Evolutionary conservation across 139 green algal genomes (phyloP), one percentile per base, ranked within the genome.

Genomic region (Asterochloris erici): DNA sequence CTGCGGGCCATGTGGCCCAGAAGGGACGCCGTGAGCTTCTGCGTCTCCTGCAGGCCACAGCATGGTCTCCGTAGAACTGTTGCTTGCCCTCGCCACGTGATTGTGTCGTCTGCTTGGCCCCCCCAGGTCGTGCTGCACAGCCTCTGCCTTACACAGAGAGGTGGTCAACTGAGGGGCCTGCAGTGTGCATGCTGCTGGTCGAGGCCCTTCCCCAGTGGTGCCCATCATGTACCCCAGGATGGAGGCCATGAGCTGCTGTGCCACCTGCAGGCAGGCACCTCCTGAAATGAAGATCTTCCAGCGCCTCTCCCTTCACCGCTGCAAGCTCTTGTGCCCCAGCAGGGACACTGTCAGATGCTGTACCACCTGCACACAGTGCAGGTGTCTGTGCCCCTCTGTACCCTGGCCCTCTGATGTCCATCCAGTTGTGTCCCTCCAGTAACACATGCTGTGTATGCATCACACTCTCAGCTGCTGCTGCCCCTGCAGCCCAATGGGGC

Each of bases 241-340:
- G 38, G 38, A 54, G 38, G 38, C 38, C 38, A 54, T 54, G 38
- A 54, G 38, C 38, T 54, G 38, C 38, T 54, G 38, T 54, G 38
- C 38, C 38, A 54, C 38, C 38, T 54, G 38, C 38, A 54, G 38
- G 38, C 38, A 54, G 4, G 38, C 38, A 54, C 38, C 38, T 2
- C 38, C 6, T 2, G 2, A 10, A 54, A 54, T 54, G 38, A 54
- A 10, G 38, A 54, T 2, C 6, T 54, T 54, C 38, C 2, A 54
- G 4, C 6, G 38, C 38, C 4, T 54, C 2, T 54, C 38, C 38
- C 38, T 54, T 2, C 12, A 80, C 60, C 14, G 76, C 47, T 54
- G 76, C 76, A 13, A 17, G n/a, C 68, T 80, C 60, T 69, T 69
- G 76, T 27, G 60, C 76, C 60, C 68, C 76, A 38, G 76, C 60